Evolutionary conservation across 177 flowering plant genomes (phyloP).

Genomic region (Vitis hybrid): DNA sequence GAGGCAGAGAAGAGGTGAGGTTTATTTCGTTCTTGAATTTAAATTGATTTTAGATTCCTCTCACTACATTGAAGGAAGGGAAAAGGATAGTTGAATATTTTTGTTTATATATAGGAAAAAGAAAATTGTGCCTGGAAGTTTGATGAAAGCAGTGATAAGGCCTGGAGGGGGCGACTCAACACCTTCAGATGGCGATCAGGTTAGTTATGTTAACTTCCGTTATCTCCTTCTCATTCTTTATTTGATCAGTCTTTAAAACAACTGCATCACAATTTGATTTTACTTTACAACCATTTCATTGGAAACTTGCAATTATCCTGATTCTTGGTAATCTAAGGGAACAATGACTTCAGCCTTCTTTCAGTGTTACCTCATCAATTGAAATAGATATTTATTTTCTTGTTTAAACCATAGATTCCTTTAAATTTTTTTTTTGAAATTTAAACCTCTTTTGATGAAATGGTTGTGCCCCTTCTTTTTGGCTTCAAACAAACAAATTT

Average conservation of each 20-base stretch:
- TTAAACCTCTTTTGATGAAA: not conserved
- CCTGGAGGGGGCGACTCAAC: conserved; percentile 69
- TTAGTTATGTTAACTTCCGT: conserved; percentile 5
- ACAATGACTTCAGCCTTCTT: too few relatives aligned
- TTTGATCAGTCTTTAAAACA: not conserved
- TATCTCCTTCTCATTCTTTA: not conserved
- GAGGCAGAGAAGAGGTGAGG: conserved; percentile 74
- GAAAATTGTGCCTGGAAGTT: conserved; percentile 76
- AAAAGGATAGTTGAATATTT: not conserved
- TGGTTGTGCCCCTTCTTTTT: not conserved
- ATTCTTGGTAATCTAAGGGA: too few relatives aligned
- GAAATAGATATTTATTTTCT: too few relatives aligned
- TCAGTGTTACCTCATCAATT: too few relatives aligned
- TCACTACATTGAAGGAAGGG: not conserved
- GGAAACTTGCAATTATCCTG: too few relatives aligned
- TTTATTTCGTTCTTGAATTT: not conserved
- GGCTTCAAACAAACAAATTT: not conserved
- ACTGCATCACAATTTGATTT: not conserved
- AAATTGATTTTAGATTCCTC: not conserved
- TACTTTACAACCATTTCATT: too few relatives aligned
- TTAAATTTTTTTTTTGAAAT: too few relatives aligned
- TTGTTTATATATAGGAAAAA: conserved; percentile 49
- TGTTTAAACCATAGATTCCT: too few relatives aligned
- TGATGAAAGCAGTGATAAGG: conserved; percentile 87
- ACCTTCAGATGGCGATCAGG: conserved; percentile 92